Evolutionary conservation across 2,329 filamentous ascomycete species (phyloP), one percentile per base, ranked within the genome.

Genomic region (Lachnellula arida): DNA sequence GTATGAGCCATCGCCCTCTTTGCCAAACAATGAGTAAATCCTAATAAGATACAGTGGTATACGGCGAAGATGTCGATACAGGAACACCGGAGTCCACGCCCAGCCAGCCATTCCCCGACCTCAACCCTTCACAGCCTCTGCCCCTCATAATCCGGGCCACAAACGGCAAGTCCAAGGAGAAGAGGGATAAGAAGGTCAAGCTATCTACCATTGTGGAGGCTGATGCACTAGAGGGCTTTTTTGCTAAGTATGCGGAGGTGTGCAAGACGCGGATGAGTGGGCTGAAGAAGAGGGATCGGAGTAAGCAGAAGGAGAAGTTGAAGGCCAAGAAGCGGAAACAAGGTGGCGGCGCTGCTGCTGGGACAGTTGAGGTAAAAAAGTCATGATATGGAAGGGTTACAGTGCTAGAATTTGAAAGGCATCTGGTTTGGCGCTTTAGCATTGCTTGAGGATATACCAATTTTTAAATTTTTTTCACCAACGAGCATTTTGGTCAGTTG

Each of bases 251-350:
- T 75, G 92, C 91, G 22, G 94, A 97, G 64, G 80, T 91, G 3
- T 97, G 92, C 75, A 97, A 96, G 76, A 77, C 80, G 0, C 91
- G 91, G 5, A 97, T 97, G 91, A 80, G 82, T 49, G 86, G 87
- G 7, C 71, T 99, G 74, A 97, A 96, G 82, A 96, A 96, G 70
- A 81, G 94, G 64, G 93, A 97, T 74, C 82, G 91, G 68, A 96
- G 88, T 73, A 93, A 90, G 80, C 85, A 86, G 63, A 89, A 88
- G 75, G 83, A 82, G 76, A 89, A 88, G 70, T 85, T 88, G 65
- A 88, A 88, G 71, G 90, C 87, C 76, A 85, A 70, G 62, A 70
- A 70, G 63, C 70, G 65, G 63, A 88, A 85, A 76, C 57, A 61
- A 43, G 66, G 57, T 11, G 58, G 50, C 39, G 49, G 46, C 34